These are phyloP conservation scores for Mucor plumbeus DNA, from an alignment of 371 early-diverging fungal genomes.

Conservation along the genomic window DNA sequence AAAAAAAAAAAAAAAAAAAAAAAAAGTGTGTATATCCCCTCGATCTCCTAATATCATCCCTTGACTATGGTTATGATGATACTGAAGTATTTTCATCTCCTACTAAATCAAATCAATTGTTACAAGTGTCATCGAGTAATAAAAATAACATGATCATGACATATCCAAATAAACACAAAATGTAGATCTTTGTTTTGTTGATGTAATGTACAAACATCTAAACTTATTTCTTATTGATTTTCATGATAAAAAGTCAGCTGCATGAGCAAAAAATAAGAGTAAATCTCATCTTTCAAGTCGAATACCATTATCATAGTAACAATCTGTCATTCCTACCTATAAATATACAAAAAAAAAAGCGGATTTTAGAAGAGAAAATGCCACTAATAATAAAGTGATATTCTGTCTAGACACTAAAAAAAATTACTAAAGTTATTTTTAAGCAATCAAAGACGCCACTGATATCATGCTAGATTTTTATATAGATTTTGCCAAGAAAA, in stretches of 20 bases:
- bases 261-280: background rate
- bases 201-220: background rate
- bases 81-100: background rate
- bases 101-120: background rate
- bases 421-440: background rate
- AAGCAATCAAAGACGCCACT: background rate
- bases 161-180: background rate
- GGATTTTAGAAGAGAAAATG: background rate
- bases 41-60: constrained; percentile 1
- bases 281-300: background rate
- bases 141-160: background rate
- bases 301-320: background rate
- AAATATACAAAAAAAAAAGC: background rate
- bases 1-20: no score
- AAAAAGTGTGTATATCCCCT: background rate
- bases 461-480: background rate
- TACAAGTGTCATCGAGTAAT: constrained; percentile 1
- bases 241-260: background rate
- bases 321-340: constrained; percentile 3
- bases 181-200: background rate
- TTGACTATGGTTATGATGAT: background rate
- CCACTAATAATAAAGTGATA: background rate
- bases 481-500: constrained; percentile 1
- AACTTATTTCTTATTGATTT: background rate
- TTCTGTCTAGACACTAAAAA: constrained; percentile 4